Conservation (phyloP, 2,329 filamentous ascomycete species). For the Tolypocladium tropicale region DNA sequence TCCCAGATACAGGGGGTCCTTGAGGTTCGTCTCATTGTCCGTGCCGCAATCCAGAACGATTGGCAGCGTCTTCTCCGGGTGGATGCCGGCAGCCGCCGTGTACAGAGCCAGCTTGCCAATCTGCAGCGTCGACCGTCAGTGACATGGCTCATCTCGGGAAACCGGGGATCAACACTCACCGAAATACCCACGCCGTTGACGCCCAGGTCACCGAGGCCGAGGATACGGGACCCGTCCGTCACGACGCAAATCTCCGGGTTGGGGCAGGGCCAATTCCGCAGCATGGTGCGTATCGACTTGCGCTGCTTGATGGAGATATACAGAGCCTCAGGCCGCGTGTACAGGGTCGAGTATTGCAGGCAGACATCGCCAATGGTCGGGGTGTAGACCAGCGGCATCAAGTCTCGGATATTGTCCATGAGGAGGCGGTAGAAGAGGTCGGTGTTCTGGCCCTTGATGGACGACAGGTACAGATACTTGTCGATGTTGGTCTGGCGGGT, state of each 20-base stretch:
- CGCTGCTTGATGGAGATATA: slow-evolving; percentile 95
- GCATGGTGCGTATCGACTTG: slow-evolving; percentile 78
- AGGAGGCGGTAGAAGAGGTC: slow-evolving; percentile 78
- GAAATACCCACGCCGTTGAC: slow-evolving; percentile 98
- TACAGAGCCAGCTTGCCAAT: slow-evolving; percentile 93
- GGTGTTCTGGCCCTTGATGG: slow-evolving; percentile 63
- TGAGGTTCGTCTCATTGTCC: slow-evolving; percentile 54
- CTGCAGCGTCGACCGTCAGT: slow-evolving; percentile 21
- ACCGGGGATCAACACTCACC: slow-evolving; percentile 35
- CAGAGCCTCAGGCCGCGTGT: slow-evolving; percentile 87
- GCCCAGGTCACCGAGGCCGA: slow-evolving; percentile 87
- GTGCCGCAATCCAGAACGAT: slow-evolving; percentile 60
- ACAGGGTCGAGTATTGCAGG: slow-evolving; percentile 90
- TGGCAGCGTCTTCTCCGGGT: slow-evolving; percentile 72
- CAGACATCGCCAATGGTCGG: slow-evolving; percentile 93
- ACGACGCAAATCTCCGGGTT: slow-evolving; percentile 94
- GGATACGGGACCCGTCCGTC: slow-evolving; percentile 87
- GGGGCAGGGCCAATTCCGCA: slow-evolving; percentile 84
- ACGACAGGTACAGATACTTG: slow-evolving; percentile 75
- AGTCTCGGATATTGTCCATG: slow-evolving; percentile 64
- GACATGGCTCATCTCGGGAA: not conserved
- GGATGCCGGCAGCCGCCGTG: slow-evolving; percentile 89
- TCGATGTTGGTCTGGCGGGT: slow-evolving; percentile 61
- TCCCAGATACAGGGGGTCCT: slow-evolving; percentile 76
- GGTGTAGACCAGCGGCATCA: slow-evolving; percentile 80